Percentiles rank a stretch among this genome's conserved stretches.
Conservation (phyloP, 1,284 basidiomycete species). For the Termitomyces sp. region DNA sequence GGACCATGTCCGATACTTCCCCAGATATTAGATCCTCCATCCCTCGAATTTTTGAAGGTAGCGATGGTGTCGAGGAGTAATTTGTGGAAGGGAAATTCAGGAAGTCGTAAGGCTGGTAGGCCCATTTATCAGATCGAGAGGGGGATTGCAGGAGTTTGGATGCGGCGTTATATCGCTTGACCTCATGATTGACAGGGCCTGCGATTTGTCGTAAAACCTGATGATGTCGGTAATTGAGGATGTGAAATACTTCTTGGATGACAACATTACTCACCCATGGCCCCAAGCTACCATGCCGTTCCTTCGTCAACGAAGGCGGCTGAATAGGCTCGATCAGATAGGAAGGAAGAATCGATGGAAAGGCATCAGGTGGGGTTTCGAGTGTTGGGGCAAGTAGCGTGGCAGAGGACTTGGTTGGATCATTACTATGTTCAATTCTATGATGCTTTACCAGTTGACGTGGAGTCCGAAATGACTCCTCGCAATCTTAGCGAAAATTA, state of each 20-base stretch:
- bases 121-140: constrained; percentile 15
- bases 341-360: constrained; percentile 37
- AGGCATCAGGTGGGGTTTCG: constrained; percentile 27
- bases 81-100: constrained; percentile 32
- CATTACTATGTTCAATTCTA: constrained; percentile 25
- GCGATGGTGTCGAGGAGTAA: constrained; percentile 33
- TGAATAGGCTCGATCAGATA: constrained; percentile 43
- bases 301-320: constrained; percentile 38
- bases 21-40: constrained; percentile 39
- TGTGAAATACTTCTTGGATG: neutral
- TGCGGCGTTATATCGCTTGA: constrained; percentile 27
- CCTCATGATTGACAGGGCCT: constrained; percentile 34
- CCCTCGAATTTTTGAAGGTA: constrained; percentile 30
- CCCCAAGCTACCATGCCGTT: constrained; percentile 45
- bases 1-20: constrained; percentile 35
- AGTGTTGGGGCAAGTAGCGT: constrained; percentile 29
- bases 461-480: constrained; percentile 33
- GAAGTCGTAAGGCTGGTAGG: constrained; percentile 41
- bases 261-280: constrained; percentile 42
- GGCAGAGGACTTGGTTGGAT: constrained; percentile 30
- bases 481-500: constrained; percentile 32
- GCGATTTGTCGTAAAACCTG: constrained; percentile 45
- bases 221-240: constrained; percentile 12
- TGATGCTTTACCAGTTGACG: constrained; percentile 36
- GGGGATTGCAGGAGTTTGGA: constrained; percentile 19